Conservation (phyloP, 192 early-diverging fungal species). For the Coemansia sp. region DNA sequence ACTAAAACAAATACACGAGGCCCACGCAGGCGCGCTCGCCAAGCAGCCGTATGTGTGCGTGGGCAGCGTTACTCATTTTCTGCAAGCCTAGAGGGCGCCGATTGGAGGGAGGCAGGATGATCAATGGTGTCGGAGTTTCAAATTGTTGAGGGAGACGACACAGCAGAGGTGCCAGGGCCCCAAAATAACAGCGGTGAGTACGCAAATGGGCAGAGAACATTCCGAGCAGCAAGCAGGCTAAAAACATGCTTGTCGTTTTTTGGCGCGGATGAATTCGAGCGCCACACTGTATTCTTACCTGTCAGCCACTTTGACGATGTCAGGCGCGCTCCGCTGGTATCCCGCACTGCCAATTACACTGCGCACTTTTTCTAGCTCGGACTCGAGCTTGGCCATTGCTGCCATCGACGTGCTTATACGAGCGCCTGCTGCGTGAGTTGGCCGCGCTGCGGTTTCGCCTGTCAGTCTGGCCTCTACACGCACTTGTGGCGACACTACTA, state of each 20-base stretch:
- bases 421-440: background rate
- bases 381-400: conserved; percentile 24
- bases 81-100: background rate
- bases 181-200: background rate
- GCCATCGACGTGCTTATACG: background rate
- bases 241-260: background rate
- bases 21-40: background rate
- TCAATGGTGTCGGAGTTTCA: conserved; percentile 50
- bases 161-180: background rate
- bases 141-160: conserved; percentile 2
- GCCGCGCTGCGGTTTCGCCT: background rate
- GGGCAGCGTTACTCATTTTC: background rate
- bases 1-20: background rate
- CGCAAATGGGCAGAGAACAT: background rate
- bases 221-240: background rate
- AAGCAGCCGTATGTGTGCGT: background rate
- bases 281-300: conserved; percentile 27
- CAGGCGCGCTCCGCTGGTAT: conserved; percentile 33
- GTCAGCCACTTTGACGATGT: conserved; percentile 39
- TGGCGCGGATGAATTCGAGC: conserved; percentile 2
- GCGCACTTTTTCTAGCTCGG: conserved; percentile 27
- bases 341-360: conserved; percentile 25
- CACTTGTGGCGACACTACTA: conserved; percentile 32
- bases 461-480: conserved; percentile 24
- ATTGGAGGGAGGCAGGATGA: conserved; percentile 15